phyloP scores from a whole-genome alignment of 2,329 filamentous ascomycete genomes.

The Polytolypa hystricis region DNA sequence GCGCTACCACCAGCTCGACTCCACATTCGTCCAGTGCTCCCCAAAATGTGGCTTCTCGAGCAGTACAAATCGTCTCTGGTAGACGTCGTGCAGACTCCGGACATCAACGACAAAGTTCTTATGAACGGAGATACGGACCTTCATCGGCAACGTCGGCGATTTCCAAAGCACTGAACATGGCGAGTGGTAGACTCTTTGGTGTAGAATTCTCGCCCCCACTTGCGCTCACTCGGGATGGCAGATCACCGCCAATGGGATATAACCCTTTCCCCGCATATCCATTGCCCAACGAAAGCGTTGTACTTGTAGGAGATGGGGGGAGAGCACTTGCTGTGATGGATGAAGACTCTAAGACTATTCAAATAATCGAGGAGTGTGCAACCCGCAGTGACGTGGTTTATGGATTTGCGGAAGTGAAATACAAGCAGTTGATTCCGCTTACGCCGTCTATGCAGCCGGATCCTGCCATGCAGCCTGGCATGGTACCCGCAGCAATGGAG shows the following conservation, averaged over 20 bases:
- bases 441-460: slow-evolving; percentile 53
- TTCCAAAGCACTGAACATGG: slow-evolving; percentile 88
- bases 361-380: slow-evolving; percentile 81
- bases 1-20: slow-evolving; percentile 66
- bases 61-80: slow-evolving; percentile 61
- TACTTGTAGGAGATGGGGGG: slow-evolving; percentile 51
- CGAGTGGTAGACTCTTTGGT: slow-evolving; percentile 52
- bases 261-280: slow-evolving; percentile 79
- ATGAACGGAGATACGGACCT: slow-evolving; percentile 66
- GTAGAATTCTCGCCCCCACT: slow-evolving; percentile 41
- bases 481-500: slow-evolving; percentile 19
- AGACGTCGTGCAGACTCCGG: slow-evolving; percentile 47
- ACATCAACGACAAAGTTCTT: slow-evolving; percentile 67
- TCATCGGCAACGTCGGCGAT: slow-evolving; percentile 81
- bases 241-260: slow-evolving; percentile 36
- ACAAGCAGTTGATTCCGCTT: slow-evolving; percentile 86
- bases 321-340: slow-evolving; percentile 53
- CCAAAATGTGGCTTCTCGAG: slow-evolving; percentile 45
- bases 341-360: slow-evolving; percentile 68
- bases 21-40: slow-evolving; percentile 57
- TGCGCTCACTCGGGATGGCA: slow-evolving; percentile 33
- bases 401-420: slow-evolving; percentile 96
- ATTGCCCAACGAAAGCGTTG: slow-evolving; percentile 57
- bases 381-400: slow-evolving; percentile 93
- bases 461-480: slow-evolving; percentile 17